These are phyloP conservation scores for Aureobasidium sp. DNA, from an alignment of 2,329 filamentous ascomycete genomes.

Conservation along the genomic window DNA sequence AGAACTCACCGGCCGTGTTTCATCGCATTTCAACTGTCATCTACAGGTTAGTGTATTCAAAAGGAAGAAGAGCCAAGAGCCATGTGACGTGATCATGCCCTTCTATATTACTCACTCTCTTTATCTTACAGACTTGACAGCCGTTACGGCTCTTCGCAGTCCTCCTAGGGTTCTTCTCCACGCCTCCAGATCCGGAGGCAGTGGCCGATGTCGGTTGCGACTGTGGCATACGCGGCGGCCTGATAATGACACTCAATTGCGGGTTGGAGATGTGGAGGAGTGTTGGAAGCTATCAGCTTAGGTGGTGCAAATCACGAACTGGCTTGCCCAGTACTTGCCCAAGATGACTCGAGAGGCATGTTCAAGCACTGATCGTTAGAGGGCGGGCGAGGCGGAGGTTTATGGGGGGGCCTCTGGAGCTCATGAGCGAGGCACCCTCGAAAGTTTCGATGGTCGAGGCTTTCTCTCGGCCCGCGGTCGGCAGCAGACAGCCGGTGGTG, in stretches of 20 bases:
- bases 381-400: not conserved
- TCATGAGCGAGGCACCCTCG: not conserved
- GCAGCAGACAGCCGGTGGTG: not conserved
- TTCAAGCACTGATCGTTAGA: not conserved
- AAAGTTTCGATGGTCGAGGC: not conserved
- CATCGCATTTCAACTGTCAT: conserved; percentile 36
- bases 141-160: conserved; percentile 14
- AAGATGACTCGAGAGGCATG: not conserved
- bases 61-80: not conserved
- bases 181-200: conserved; percentile 10
- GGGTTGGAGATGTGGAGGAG: not conserved
- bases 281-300: not conserved
- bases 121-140: conserved; percentile 15
- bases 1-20: conserved; percentile 29
- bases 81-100: not conserved
- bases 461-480: not conserved
- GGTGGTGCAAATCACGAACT: not conserved
- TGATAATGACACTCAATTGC: not conserved
- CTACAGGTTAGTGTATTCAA: not conserved
- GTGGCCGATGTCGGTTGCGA: not conserved
- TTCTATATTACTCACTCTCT: conserved; percentile 1
- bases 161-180: conserved; percentile 12
- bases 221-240: conserved; percentile 5
- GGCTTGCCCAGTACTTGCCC: not conserved
- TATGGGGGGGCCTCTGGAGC: not conserved